Conservation (phyloP, 108 stramenopile genomes). For the Conticribra weissflogii region DNA sequence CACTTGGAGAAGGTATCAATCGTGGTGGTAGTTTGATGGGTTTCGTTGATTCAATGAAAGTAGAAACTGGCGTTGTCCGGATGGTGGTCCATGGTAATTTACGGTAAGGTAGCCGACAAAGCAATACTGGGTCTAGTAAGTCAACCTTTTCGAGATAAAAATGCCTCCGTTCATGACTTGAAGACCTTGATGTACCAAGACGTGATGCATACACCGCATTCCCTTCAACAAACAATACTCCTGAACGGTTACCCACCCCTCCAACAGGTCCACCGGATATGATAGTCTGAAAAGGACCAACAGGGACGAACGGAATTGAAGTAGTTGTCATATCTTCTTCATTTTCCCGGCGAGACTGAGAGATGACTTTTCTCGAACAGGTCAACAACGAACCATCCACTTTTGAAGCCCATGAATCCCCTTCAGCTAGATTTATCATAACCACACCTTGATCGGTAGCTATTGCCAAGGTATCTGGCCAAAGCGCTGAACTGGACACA, state of each 20-base stretch:
- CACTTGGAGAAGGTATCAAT: conserved; percentile 71
- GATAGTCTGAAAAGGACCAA: conserved; percentile 8
- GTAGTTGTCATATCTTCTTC: background rate
- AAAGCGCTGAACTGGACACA: conserved; percentile 21
- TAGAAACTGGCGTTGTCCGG: conserved; percentile 26
- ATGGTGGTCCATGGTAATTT: conserved; percentile 9
- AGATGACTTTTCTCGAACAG: background rate
- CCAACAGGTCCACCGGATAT: conserved; percentile 39
- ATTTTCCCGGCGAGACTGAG: background rate
- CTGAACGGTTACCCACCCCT: conserved; percentile 41
- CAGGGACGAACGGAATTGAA: background rate
- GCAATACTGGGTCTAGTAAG: conserved; percentile 31
- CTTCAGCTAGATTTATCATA: conserved; percentile 22
- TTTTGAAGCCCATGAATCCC: conserved; percentile 16
- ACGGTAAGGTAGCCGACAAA: conserved; percentile 25
- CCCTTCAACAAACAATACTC: conserved; percentile 36
- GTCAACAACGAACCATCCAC: conserved; percentile 2
- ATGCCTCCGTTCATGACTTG: conserved; percentile 20
- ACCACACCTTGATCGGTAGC: conserved; percentile 40
- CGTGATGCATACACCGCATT: conserved; percentile 38
- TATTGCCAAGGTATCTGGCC: conserved; percentile 29
- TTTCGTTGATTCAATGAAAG: conserved; percentile 34
- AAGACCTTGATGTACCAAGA: conserved; percentile 12
- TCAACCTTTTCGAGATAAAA: conserved; percentile 33
- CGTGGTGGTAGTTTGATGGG: conserved; percentile 54